Conservation (phyloP, 1,284 basidiomycete genomes). For the Ceratobasidium sp. region DNA sequence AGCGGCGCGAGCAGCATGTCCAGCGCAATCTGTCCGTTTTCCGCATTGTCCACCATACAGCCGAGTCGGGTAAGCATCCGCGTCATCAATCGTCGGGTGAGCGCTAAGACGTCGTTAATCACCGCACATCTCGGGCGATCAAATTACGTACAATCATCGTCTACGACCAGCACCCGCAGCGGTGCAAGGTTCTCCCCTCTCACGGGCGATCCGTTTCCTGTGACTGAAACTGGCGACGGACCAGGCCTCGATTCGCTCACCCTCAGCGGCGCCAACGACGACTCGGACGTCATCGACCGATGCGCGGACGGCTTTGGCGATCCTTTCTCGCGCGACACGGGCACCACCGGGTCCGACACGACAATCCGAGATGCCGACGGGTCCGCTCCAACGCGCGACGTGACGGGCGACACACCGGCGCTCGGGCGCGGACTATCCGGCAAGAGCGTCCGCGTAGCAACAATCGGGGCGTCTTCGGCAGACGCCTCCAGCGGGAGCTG, state of each 20-base stretch:
- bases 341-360: constrained; percentile 1
- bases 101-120: constrained; percentile 51
- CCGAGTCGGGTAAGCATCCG: constrained; percentile 84
- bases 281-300: constrained; percentile 40
- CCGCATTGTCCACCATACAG: constrained; percentile 80
- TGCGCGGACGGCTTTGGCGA: constrained; percentile 32
- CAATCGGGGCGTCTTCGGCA: constrained; percentile 24
- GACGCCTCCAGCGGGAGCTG: constrained; percentile 29
- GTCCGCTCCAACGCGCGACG: constrained; percentile 19
- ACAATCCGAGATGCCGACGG: constrained; percentile 19
- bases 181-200: constrained; percentile 51
- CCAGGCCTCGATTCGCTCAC: not conserved
- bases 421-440: constrained; percentile 26
- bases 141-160: constrained; percentile 67
- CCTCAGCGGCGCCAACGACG: constrained; percentile 23
- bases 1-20: constrained; percentile 40
- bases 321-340: not conserved
- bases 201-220: constrained; percentile 21
- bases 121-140: not conserved
- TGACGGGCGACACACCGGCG: constrained; percentile 4
- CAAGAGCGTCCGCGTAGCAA: constrained; percentile 35
- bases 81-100: constrained; percentile 86
- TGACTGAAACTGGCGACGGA: constrained; percentile 1
- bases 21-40: constrained; percentile 63
- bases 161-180: constrained; percentile 76